These are phyloP conservation scores for Colletotrichum simmondsii DNA, from an alignment of 2,329 filamentous ascomycete genomes.

Conservation along the genomic window DNA sequence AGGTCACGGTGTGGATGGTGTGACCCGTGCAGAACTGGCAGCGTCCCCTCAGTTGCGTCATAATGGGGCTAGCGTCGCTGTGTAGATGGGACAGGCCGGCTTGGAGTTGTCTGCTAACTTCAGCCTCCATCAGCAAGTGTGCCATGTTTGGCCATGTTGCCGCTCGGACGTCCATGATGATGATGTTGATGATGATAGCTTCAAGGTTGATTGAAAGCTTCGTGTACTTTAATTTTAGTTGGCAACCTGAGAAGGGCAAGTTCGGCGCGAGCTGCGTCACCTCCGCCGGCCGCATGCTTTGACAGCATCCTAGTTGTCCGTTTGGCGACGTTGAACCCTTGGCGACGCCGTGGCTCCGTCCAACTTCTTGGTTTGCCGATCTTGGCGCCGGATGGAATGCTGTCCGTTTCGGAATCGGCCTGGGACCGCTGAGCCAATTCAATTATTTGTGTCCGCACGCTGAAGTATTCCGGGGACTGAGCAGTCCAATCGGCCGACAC, in stretches of 20 bases:
- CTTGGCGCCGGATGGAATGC: slow-evolving; percentile 28
- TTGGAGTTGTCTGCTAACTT: slow-evolving; percentile 6
- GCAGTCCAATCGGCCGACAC: background rate
- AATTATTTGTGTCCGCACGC: background rate
- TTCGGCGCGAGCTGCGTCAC: slow-evolving; percentile 2
- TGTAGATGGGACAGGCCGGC: slow-evolving; percentile 14
- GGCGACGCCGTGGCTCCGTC: slow-evolving; percentile 22
- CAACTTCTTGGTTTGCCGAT: slow-evolving; percentile 28
- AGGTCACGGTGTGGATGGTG: slow-evolving; percentile 26
- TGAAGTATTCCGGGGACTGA: background rate
- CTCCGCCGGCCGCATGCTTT: slow-evolving; percentile 6
- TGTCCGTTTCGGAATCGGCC: slow-evolving; percentile 22
- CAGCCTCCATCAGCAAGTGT: slow-evolving; percentile 30
- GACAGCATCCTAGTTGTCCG: slow-evolving; percentile 4
- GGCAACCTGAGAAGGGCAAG: background rate
- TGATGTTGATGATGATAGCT: slow-evolving; percentile 18
- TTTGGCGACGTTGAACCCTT: slow-evolving; percentile 19
- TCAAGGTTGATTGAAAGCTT: slow-evolving; percentile 8
- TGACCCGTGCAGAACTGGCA: slow-evolving; percentile 31
- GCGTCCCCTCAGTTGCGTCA: slow-evolving; percentile 34
- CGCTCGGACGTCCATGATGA: slow-evolving; percentile 14
- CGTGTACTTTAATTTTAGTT: background rate
- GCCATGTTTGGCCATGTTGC: background rate
- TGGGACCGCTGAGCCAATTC: background rate
- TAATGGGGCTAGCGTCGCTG: slow-evolving; percentile 15